phyloP scores from a whole-genome alignment of 2,329 filamentous ascomycete species.

The Monosporascus sp. region DNA sequence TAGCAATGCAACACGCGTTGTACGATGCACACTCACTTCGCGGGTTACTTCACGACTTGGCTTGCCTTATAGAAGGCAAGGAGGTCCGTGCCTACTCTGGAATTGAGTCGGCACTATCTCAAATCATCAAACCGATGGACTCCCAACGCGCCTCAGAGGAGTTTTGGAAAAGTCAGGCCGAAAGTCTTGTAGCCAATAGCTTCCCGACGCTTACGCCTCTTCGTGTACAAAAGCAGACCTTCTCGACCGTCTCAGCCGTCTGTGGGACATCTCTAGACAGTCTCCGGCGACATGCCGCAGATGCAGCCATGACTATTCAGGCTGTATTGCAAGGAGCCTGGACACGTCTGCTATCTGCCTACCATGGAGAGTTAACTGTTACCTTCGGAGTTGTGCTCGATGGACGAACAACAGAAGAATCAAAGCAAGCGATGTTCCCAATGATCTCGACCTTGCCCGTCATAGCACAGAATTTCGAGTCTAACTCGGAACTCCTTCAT shows the following conservation, averaged over 20 bases:
- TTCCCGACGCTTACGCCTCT: constrained; percentile 74
- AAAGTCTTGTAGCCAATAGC: constrained; percentile 53
- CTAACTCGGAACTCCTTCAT: constrained; percentile 52
- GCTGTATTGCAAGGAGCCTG: constrained; percentile 72
- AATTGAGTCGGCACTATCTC: constrained; percentile 32
- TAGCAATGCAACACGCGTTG: constrained; percentile 69
- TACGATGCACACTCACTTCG: constrained; percentile 78
- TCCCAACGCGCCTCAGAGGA: constrained; percentile 26
- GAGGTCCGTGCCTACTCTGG: constrained; percentile 1
- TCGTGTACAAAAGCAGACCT: constrained; percentile 28
- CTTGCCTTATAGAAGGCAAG: constrained; percentile 17
- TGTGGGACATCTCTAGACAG: constrained; percentile 34
- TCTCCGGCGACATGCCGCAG: constrained; percentile 52
- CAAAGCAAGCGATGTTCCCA: constrained; percentile 61
- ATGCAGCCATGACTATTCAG: constrained; percentile 65
- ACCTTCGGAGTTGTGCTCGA: constrained; percentile 79
- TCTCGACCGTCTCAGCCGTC: constrained; percentile 29
- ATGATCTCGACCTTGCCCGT: constrained; percentile 79
- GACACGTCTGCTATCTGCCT: constrained; percentile 68
- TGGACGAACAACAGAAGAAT: constrained; percentile 59
- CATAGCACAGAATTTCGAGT: constrained; percentile 46
- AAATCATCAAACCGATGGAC: constrained; percentile 33
- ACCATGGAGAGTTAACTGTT: constrained; percentile 67
- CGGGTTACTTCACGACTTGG: constrained; percentile 57
- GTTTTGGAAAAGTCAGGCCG: constrained; percentile 60